A percentile compares a stretch with the other conserved stretches of the same genome.
Evolutionary conservation across 2,329 filamentous ascomycete species (phyloP).

Genomic region (Arthrobotrys pseudoclavata): DNA sequence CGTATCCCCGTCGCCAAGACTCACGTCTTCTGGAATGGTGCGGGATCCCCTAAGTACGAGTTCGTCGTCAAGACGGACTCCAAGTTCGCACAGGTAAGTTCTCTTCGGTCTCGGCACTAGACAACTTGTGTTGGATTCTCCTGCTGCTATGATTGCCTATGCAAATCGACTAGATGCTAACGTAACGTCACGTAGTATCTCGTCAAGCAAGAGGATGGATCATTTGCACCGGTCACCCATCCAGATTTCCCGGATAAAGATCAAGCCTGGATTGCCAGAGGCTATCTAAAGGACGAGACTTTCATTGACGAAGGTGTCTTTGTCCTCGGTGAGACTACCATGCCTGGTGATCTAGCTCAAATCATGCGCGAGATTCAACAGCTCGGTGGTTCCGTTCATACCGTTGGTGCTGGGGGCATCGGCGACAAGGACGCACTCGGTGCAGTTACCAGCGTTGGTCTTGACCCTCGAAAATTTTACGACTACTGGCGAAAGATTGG

Average conservation of each 20-base stretch:
- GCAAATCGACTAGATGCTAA: neutral
- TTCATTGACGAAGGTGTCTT: conserved; percentile 45
- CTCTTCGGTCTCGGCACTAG: too few species aligned
- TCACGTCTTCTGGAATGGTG: conserved; percentile 49
- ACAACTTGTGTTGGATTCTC: too few species aligned
- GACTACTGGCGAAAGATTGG: conserved; percentile 46
- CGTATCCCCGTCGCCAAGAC: conserved; percentile 20
- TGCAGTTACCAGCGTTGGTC: conserved; percentile 33
- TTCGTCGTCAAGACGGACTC: conserved; percentile 43
- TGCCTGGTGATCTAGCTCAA: conserved; percentile 14
- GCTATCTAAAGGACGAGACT: conserved; percentile 44
- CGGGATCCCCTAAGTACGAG: conserved; percentile 12
- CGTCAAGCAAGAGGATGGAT: conserved; percentile 20
- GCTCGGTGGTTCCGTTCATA: conserved; percentile 19
- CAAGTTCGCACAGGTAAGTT: conserved; percentile 30
- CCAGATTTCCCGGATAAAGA: conserved; percentile 24
- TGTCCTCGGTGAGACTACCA: conserved; percentile 43
- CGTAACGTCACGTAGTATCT: conserved; percentile 27
- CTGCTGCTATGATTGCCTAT: neutral
- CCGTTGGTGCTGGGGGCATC: conserved; percentile 26
- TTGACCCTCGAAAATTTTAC: conserved; percentile 40
- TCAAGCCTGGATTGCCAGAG: conserved; percentile 17
- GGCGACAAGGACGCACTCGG: conserved; percentile 38
- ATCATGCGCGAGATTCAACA: conserved; percentile 24
- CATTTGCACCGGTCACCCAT: conserved; percentile 28